phyloP scores from a whole-genome alignment of 495 filamentous ascomycete species.

The Chlorociboria aeruginascens region DNA sequence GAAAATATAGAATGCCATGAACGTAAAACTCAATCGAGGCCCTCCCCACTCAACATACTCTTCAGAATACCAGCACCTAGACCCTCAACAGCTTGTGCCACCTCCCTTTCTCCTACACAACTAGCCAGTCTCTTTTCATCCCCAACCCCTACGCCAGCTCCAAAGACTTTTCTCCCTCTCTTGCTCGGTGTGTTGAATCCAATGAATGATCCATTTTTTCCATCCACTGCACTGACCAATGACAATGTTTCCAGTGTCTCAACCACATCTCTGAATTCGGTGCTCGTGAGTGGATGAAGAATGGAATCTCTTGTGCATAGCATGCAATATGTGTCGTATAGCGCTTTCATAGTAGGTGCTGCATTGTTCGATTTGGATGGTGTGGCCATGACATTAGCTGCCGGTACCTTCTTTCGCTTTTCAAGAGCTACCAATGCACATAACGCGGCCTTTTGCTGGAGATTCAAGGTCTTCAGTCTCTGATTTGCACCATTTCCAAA shows the following conservation, averaged over 20 bases:
- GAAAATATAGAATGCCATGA: slow-evolving; percentile 1
- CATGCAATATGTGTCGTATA: slow-evolving; percentile 67
- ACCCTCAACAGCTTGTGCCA: slow-evolving; percentile 58
- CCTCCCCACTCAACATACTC: slow-evolving; percentile 36
- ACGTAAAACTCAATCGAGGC: slow-evolving; percentile 11
- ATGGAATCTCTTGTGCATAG: slow-evolving; percentile 76
- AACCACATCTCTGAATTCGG: slow-evolving; percentile 92
- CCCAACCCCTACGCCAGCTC: slow-evolving; percentile 21
- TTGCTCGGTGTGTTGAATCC: slow-evolving; percentile 47
- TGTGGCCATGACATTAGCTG: slow-evolving; percentile 33
- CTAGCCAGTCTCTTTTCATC: slow-evolving; percentile 65
- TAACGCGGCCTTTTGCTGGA: slow-evolving; percentile 93
- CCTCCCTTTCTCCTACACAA: slow-evolving; percentile 66
- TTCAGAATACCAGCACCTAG: slow-evolving; percentile 44
- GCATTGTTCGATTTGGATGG: slow-evolving; percentile 40
- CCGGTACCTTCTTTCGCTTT: slow-evolving; percentile 38
- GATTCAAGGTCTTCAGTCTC: slow-evolving; percentile 72
- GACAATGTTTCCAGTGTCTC: slow-evolving; percentile 76
- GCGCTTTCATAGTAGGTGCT: slow-evolving; percentile 62
- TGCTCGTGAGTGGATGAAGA: slow-evolving; percentile 72
- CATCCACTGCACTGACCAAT: slow-evolving; percentile 65
- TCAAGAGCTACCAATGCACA: slow-evolving; percentile 79
- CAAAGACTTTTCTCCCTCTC: slow-evolving; percentile 31
- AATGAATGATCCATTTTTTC: slow-evolving; percentile 50
- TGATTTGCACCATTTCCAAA: slow-evolving; percentile 78